Evolutionary conservation across 2,329 filamentous ascomycete species (phyloP), one percentile per base, ranked within the genome.

Genomic region (Metarhizium guizhouense): DNA sequence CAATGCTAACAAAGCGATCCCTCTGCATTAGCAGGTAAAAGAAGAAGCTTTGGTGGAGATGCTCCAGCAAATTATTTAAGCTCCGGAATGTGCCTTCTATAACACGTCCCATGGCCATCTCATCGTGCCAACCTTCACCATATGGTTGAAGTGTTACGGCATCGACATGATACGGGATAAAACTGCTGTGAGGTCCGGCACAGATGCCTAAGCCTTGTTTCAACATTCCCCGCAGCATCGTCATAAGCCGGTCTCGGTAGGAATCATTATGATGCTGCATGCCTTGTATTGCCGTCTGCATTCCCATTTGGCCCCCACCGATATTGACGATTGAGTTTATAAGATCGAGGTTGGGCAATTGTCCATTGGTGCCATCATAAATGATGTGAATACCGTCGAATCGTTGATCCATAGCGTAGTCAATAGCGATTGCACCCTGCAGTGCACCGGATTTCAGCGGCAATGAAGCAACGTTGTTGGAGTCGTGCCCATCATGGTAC

Each of bases 41-140:
- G 81, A 99, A 99, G 77, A 99, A 99, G 70, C 92, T 96, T 74
- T 99, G 94, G 69, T 99, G 94, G 58, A 99, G 79, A 68, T 99
- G 92, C 73, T 99, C 94, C 36, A 99, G 81, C 57, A 99, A 75
- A 67, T 99, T 99, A 74, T 99, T 99, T 71, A 99, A 76, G 69
- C 90, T 96, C 64, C 94, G 82, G 70, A 95, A 95, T 3, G 94
- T 82, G 64, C 91, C 91, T 73, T 99, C 94, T 4, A 97, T 80
- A 0, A 92, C 86, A 54, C 92, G 81, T 6, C 94, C 94, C 67
- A 99, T 84, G 10, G 88, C 88, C 90, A 97, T 97, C 72, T 97
- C 94, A 68, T 99, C 94, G 66, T 97, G 90, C 90, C 91, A 96
- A 36, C 94, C 94, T 47, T 93, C 79, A 1, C 93, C 93, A 57